A percentile compares a stretch with the other conserved stretches of the same genome.
Conservation (phyloP, 306 rosid species). For the Gleditsia sinensis region DNA sequence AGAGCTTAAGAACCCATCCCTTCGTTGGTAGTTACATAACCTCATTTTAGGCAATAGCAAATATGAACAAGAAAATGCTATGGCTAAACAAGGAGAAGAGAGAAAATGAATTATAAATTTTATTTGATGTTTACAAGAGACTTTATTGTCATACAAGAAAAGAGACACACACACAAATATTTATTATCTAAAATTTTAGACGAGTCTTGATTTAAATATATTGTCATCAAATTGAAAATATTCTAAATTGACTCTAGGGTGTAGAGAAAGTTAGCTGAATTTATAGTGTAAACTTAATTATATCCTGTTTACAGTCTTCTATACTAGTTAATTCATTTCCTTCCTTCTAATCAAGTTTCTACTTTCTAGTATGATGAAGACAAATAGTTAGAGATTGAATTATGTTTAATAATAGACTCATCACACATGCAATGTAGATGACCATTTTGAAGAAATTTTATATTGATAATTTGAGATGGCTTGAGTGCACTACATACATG, state of each 20-base stretch:
- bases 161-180: too few species aligned
- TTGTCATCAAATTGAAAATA: too few species aligned
- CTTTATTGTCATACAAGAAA: too few species aligned
- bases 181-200: too few species aligned
- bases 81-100: too few species aligned
- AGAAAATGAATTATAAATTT: too few species aligned
- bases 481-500: not conserved
- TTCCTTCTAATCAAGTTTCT: slow-evolving; percentile 1
- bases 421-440: not conserved
- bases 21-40: not conserved
- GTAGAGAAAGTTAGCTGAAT: slow-evolving; percentile 76
- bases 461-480: not conserved
- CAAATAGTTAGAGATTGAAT: not conserved
- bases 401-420: not conserved
- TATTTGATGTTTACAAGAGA: too few species aligned
- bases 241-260: too few species aligned
- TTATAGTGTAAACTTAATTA: not conserved
- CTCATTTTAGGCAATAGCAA: slow-evolving; percentile 23
- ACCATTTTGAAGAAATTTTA: not conserved
- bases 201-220: too few species aligned
- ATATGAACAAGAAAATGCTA: too few species aligned
- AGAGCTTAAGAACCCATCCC: not conserved
- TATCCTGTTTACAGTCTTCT: not conserved
- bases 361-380: not conserved
- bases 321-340: not conserved